phyloP scores from a whole-genome alignment of 495 filamentous ascomycete species.

The Talaromyces nanjingensis region DNA sequence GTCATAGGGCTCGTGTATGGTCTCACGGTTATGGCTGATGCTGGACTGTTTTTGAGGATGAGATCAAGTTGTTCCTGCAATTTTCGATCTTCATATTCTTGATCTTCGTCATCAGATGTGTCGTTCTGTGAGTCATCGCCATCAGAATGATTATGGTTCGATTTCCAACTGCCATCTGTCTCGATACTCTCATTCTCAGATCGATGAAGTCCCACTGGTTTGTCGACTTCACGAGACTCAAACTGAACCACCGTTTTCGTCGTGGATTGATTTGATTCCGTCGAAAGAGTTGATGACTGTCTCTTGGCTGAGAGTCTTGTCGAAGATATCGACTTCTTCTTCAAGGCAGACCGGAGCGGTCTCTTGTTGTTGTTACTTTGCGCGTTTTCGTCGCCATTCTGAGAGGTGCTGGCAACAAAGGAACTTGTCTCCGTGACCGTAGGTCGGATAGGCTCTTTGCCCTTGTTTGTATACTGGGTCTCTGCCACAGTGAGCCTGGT shows the following conservation, averaged over 20 bases:
- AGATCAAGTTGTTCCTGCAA: background rate
- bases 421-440: background rate
- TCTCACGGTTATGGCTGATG: background rate
- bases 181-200: background rate
- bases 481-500: background rate
- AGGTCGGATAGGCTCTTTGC: constrained; percentile 1
- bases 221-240: background rate
- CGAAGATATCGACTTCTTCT: background rate
- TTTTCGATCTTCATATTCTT: background rate
- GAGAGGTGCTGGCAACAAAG: background rate
- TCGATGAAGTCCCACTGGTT: background rate
- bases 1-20: background rate
- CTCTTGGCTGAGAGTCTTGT: background rate
- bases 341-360: background rate
- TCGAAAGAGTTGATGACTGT: background rate
- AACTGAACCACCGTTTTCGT: background rate
- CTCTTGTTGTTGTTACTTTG: background rate
- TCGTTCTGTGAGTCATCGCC: background rate
- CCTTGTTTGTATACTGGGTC: background rate
- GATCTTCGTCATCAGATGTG: background rate
- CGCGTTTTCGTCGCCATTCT: background rate
- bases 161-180: background rate
- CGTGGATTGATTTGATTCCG: background rate
- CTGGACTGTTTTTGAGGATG: background rate
- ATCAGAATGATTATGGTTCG: background rate